A percentile compares a stretch with the other conserved stretches of the same genome.
Conservation (phyloP, 1,284 basidiomycete genomes). For the Fomitopsis betulina region DNA sequence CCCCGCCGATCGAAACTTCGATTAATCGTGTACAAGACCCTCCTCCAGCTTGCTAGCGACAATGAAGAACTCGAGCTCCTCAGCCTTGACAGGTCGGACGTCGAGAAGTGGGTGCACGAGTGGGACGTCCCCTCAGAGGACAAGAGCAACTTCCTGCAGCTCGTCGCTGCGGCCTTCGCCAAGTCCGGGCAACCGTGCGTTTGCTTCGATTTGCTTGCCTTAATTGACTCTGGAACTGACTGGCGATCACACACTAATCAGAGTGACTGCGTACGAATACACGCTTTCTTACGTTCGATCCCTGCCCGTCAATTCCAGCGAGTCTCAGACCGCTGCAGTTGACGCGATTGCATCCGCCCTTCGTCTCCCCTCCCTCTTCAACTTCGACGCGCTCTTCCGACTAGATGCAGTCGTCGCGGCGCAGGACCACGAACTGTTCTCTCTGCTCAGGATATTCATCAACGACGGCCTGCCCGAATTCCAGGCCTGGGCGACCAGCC, state of each 20-base stretch:
- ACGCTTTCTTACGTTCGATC: constrained; percentile 57
- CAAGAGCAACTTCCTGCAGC: constrained; percentile 68
- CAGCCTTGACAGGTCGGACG: constrained; percentile 54
- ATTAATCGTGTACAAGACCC: constrained; percentile 58
- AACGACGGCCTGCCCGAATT: constrained; percentile 64
- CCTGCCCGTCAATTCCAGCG: constrained; percentile 47
- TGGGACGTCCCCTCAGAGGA: constrained; percentile 71
- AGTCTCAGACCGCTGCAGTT: constrained; percentile 50
- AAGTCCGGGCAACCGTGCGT: constrained; percentile 56
- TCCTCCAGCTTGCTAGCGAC: constrained; percentile 62
- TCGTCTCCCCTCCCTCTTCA: constrained; percentile 66
- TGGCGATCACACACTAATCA: constrained; percentile 21
- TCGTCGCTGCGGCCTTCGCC: constrained; percentile 60
- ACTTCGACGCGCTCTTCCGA: constrained; percentile 81
- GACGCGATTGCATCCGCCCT: constrained; percentile 65
- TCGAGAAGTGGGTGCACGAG: constrained; percentile 74
- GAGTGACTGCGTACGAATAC: constrained; percentile 60
- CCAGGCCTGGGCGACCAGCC: constrained; percentile 53
- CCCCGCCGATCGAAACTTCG: constrained; percentile 69
- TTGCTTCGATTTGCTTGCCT: not conserved
- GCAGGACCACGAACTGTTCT: constrained; percentile 64
- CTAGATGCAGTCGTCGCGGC: constrained; percentile 68
- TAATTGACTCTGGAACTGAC: not conserved
- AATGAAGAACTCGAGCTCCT: constrained; percentile 70
- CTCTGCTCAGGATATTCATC: constrained; percentile 71